Conservation (phyloP, 2,329 filamentous ascomycete genomes). For the Septoria linicola region DNA sequence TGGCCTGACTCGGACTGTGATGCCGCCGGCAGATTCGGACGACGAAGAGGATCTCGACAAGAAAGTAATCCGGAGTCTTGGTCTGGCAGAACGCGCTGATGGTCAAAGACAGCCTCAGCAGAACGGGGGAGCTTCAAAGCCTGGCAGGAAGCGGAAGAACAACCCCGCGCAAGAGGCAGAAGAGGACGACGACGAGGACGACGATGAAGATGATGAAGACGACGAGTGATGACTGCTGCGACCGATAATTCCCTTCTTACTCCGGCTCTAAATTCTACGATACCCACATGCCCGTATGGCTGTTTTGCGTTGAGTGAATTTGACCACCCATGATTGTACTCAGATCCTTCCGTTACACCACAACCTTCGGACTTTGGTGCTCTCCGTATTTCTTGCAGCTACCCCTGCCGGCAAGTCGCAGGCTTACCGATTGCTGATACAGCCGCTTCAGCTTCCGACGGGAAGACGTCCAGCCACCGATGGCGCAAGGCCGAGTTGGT, state of each 20-base stretch:
- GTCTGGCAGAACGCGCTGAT: conserved; percentile 24
- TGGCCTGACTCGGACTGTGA: conserved; percentile 62
- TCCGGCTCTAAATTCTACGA: no score
- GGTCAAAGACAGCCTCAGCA: conserved; percentile 1
- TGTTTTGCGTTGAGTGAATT: no score
- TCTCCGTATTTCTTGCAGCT: background rate
- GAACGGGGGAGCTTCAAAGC: conserved; percentile 7
- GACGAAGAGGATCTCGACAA: conserved; percentile 37
- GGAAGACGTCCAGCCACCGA: background rate
- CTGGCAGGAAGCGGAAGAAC: conserved; percentile 5
- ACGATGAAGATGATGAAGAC: conserved; percentile 22
- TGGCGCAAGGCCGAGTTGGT: background rate
- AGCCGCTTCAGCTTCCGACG: background rate
- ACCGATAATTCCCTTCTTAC: no score
- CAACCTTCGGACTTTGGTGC: background rate
- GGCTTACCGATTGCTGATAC: conserved; percentile 17
- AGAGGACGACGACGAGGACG: conserved; percentile 17
- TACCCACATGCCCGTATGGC: no score
- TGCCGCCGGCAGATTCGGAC: conserved; percentile 36
- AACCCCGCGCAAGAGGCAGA: conserved; percentile 12
- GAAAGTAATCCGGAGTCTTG: conserved; percentile 38
- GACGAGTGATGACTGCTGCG: conserved; percentile 15
- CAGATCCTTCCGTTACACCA: no score
- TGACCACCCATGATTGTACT: no score
- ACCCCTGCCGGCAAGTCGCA: background rate